Evolutionary conservation across 495 filamentous ascomycete species (phyloP), one percentile per base, ranked within the genome.

Genomic region (Amniculicola lignicola): DNA sequence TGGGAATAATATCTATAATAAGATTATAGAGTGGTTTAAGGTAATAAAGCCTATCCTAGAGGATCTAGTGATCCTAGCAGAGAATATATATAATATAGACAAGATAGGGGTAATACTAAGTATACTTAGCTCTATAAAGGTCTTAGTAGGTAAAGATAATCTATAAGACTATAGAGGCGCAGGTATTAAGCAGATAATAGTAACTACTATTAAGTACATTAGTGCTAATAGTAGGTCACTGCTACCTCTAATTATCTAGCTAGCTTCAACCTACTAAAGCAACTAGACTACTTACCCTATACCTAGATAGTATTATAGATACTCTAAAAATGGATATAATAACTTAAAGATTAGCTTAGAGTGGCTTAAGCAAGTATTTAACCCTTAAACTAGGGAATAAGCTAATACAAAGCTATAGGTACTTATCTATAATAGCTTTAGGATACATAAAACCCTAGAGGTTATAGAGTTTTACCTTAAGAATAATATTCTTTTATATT

Each of bases 301-400:
- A 9, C 41, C 21, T 44, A 25, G 41, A 44, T 44, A 25, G 41
- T 22, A 44, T 44, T 44, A 44, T 44, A 22, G 9, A 44, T 44
- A 44, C 41, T 44, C 41, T 44, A 25, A 44, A 44, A 22, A 15
- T 44, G 18, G 41, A 44, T 22, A 44, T 44, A 44, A 15, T 44
- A 52, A 52, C 39, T 39, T 41, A 40, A 36, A 22, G 55, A 31
- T 62, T 65, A 57, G 42, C n/a, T 39, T n/a, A n/a, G n/a, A n/a
- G n/a, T 44, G 25, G 19, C 41, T 44, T 7, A 44, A 44, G 41
- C 41, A 25, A 22, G 19, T 44, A 16, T 44, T 44, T 15, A 44
- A 44, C 25, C 41, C 19, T 7, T 6, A 44, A 44, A 44, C 41
- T 21, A 44, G 25, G 25, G 41, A 24, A 44, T 22, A 16, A 21